A percentile compares a stretch with the other conserved stretches of the same genome.
These are phyloP conservation scores for Geotrichum bryndzae DNA, from an alignment of 1,139 yeast species.

Conservation along the genomic window DNA sequence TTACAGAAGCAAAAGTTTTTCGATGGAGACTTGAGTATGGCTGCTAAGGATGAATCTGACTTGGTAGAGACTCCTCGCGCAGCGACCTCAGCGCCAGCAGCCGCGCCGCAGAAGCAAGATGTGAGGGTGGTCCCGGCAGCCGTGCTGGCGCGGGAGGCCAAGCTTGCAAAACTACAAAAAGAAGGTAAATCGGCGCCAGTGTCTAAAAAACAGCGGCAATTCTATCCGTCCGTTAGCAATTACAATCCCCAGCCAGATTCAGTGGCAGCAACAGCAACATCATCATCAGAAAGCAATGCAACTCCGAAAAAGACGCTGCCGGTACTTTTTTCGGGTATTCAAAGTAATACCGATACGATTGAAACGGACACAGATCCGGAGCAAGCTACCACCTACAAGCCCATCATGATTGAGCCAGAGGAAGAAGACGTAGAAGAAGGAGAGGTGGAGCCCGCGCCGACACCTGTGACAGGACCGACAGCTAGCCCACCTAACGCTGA, in stretches of 20 bases:
- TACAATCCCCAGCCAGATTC: constrained; percentile 13
- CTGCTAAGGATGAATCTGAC: not conserved
- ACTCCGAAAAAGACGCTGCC: not conserved
- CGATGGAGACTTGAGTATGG: constrained; percentile 25
- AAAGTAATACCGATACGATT: not conserved
- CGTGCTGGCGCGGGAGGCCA: constrained; percentile 28
- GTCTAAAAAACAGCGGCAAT: constrained; percentile 1
- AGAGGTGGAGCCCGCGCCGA: constrained; percentile 2
- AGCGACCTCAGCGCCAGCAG: not conserved
- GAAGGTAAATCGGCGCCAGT: constrained; percentile 10
- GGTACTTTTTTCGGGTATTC: not conserved
- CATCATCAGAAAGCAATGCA: not conserved
- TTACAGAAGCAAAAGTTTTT: constrained; percentile 21
- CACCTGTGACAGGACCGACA: not conserved
- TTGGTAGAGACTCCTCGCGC: not conserved
- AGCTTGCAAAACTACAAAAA: constrained; percentile 20
- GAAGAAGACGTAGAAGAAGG: constrained; percentile 1
- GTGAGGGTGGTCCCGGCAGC: constrained; percentile 26
- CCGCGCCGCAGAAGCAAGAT: constrained; percentile 7
- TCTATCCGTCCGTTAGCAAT: constrained; percentile 2
- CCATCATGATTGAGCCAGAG: constrained; percentile 17
- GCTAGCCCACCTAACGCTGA: constrained; percentile 3
- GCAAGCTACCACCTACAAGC: constrained; percentile 14
- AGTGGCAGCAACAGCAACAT: not conserved
- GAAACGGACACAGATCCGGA: not conserved